phyloP scores from a whole-genome alignment of 164 flowering plant species.

The Taxillus chinensis region DNA sequence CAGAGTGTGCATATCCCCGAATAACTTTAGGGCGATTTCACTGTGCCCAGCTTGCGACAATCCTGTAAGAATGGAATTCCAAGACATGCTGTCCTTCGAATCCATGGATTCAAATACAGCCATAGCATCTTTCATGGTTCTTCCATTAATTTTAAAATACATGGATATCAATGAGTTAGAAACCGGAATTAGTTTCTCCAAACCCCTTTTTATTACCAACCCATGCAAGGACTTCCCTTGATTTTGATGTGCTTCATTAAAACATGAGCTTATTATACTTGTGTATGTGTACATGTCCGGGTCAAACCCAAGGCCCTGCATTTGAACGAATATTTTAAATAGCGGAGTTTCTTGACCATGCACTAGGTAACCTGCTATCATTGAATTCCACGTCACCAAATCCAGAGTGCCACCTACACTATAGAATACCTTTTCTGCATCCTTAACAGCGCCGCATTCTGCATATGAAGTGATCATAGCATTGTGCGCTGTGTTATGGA shows the following conservation, averaged over 20 bases:
- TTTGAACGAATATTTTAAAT: constrained; percentile 37
- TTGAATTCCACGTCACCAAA: constrained; percentile 74
- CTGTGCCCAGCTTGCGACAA: constrained; percentile 55
- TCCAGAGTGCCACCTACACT: constrained; percentile 28
- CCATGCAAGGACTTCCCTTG: constrained; percentile 63
- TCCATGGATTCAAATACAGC: constrained; percentile 39
- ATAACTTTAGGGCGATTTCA: constrained; percentile 58
- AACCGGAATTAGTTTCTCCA: constrained; percentile 36
- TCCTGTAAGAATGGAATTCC: constrained; percentile 82
- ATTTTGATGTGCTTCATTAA: constrained; percentile 21
- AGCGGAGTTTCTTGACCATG: constrained; percentile 30
- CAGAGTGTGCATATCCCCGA: constrained; percentile 36
- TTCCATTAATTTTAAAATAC: constrained; percentile 42
- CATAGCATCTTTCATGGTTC: constrained; percentile 48
- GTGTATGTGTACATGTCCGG: constrained; percentile 68
- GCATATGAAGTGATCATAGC: constrained; percentile 66
- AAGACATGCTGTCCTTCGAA: constrained; percentile 56
- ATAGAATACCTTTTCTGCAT: constrained; percentile 44
- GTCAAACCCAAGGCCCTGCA: constrained; percentile 44
- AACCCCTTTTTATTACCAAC: constrained; percentile 52
- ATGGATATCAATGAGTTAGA: constrained; percentile 62
- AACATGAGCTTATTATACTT: constrained; percentile 57
- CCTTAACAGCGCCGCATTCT: constrained; percentile 48
- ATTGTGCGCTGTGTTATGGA: constrained; percentile 41
- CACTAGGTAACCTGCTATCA: constrained; percentile 57